Evolutionary conservation across 139 green algal species (phyloP), one percentile per base, ranked within the genome.

Genomic region (Ettlia oleoabundans): DNA sequence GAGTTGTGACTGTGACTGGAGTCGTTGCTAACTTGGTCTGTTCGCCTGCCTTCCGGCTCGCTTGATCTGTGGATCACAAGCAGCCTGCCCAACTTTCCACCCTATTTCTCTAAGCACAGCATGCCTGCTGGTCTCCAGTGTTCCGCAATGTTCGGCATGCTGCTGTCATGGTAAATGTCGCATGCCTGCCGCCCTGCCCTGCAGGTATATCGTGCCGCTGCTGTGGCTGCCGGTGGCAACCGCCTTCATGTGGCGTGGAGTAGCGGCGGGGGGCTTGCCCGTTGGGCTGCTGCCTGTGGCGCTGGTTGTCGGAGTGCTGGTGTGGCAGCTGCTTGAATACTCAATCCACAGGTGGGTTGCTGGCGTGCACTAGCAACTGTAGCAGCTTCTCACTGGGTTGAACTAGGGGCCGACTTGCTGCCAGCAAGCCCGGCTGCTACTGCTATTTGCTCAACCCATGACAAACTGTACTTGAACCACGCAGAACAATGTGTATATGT

Each of bases 311-410:
- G 95, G 95, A 37, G 66, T 94, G 13, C 37, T 95, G 26, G 61
- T 93, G 3, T 99, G 96, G 96, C 91, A 96, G 80, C 53, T 93
- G 3, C 73, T 97, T 0, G 96, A 99, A 86, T 99, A 99, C 84
- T 62, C 52, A 35, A 90, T 99, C 32, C 96, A 99, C 42, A 89
- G 96, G 33, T 98, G 95, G 58, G n/a, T 62, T 95, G 40, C 40
- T 74, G 67, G 9, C 32, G 9, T 21, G 58, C 58, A 13, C 15
- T n/a, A 67, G 7, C 22, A 15, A 10, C 15, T 67, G 26, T n/a
- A 32, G 58, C 26, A 33, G 58, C 7, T 21, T 30, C 19, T 61
- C 51, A 61, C 51, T 61, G 15, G 15, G 19, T 61, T 61, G 51
- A 19, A 28, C 51, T 15, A 61, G 15, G 15, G 51, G 51, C 51